Evolutionary conservation across 2,329 filamentous ascomycete species (phyloP), one percentile per base, ranked within the genome.

Genomic region (Fusarium falciforme): DNA sequence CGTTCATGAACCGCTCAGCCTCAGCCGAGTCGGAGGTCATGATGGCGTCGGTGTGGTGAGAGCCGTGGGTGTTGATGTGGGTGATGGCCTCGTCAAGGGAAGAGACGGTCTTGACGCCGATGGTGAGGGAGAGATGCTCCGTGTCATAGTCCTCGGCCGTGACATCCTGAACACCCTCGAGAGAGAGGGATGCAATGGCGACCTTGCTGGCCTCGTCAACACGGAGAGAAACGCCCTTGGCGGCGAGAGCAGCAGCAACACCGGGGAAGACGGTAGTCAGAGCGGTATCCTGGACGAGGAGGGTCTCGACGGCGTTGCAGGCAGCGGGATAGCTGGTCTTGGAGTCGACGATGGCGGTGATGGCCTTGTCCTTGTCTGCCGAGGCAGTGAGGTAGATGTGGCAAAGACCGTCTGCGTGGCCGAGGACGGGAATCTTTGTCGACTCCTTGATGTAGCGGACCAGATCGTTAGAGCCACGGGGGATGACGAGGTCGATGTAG

Each of bases 311-410:
- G 47, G 93, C 92, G 85, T 99, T 99, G 87, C 96, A 99, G 16
- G 96, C 96, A 40, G 96, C 96, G 2, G 96, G 94, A 80, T 99
- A 99, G 82, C 93, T 93, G 29, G 93, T 95, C 85, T 99, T 99
- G 55, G 96, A 93, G 84, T 99, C 96, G 64, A 98, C 87, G 57
- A 98, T 86, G 64, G 98, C 93, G 71, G 90, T 90, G 22, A 89
- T 88, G 14, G 94, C 94, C 84, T 94, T 92, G 49, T 88, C 85
- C 42, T 87, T 83, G 77, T 97, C 92, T 57, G 94, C 95, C 67
- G 94, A 93, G 12, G 88, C 87, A 78, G 96, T 93, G 61, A 99
- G 88, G 83, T 96, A 99, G 72, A 94, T 91, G 71, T 91, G 90
- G 85, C 96, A 99, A 67, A 98, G 89, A 38, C 96, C 96, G 81